Percentiles rank a stretch among this genome's conserved stretches.
Evolutionary conservation across 2,329 filamentous ascomycete genomes (phyloP).

Genomic region (Penicillium sp.): DNA sequence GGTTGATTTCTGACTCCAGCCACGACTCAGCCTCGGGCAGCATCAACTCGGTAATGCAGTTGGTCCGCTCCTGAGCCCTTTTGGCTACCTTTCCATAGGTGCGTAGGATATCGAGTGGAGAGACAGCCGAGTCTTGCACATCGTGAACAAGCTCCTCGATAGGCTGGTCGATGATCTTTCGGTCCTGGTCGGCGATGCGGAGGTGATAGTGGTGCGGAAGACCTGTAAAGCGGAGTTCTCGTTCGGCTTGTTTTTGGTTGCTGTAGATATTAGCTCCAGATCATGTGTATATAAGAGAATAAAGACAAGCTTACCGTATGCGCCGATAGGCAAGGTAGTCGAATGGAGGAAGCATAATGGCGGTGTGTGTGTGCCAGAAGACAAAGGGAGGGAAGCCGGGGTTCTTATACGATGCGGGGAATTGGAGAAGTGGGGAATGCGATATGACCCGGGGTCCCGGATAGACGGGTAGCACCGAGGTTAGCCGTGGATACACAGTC

Average conservation of each 20-base stretch:
- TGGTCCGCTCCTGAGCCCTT: constrained; percentile 80
- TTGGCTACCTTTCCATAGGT: constrained; percentile 85
- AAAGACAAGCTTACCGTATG: constrained; percentile 61
- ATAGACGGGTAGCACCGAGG: not conserved
- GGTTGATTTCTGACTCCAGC: constrained; percentile 62
- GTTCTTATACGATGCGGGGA: constrained; percentile 22
- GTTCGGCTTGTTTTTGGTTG: constrained; percentile 75
- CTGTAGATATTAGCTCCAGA: constrained; percentile 46
- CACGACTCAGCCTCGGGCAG: constrained; percentile 75
- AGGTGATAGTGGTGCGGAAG: constrained; percentile 66
- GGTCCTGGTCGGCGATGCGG: constrained; percentile 64
- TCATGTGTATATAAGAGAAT: no score
- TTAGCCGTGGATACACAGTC: not conserved
- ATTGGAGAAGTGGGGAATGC: constrained; percentile 18
- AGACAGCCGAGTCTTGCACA: constrained; percentile 67
- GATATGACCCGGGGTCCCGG: constrained; percentile 15
- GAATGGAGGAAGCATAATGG: constrained; percentile 53
- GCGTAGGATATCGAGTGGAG: constrained; percentile 71
- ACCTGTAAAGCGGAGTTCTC: constrained; percentile 65
- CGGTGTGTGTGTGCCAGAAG: not conserved
- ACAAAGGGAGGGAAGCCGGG: constrained; percentile 7
- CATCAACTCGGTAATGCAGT: constrained; percentile 86
- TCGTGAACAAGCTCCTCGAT: constrained; percentile 76
- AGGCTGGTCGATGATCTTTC: constrained; percentile 66
- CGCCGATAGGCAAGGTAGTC: constrained; percentile 70